Percentiles rank a stretch among this genome's conserved stretches.
Conservation (phyloP, 192 early-diverging fungal genomes). For the Thamnidium elegans region DNA sequence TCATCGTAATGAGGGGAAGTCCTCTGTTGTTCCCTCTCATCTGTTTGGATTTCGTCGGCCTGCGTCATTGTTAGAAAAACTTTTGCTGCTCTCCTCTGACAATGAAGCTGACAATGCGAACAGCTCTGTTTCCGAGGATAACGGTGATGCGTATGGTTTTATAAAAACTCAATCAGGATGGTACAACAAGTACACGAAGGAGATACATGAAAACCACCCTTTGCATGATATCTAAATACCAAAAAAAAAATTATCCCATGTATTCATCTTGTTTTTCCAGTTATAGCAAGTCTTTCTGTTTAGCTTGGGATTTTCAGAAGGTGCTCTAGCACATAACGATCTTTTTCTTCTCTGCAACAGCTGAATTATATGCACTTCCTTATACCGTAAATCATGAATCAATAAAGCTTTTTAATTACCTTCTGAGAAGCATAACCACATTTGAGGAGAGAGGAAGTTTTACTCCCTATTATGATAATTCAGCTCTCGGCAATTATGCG, state of each 20-base stretch:
- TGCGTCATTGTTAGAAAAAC: conserved; percentile 1
- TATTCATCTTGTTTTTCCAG: conserved; percentile 7
- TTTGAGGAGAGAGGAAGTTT: conserved; percentile 10
- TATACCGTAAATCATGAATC: conserved; percentile 9
- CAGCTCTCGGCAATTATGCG: conserved; percentile 5
- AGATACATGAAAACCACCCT: conserved; percentile 3
- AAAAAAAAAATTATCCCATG: conserved; percentile 4
- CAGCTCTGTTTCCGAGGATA: background rate
- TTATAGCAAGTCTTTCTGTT: background rate
- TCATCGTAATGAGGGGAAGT: background rate
- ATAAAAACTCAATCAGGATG: conserved; percentile 1
- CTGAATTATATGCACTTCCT: too few species aligned
- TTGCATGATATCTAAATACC: conserved; percentile 9
- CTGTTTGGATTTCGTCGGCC: background rate
- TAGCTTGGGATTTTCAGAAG: conserved; percentile 8
- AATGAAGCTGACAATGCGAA: conserved; percentile 1
- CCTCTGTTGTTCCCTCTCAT: background rate
- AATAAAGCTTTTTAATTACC: conserved; percentile 10
- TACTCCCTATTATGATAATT: conserved; percentile 4
- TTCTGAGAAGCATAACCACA: conserved; percentile 9
- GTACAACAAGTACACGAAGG: conserved; percentile 3
- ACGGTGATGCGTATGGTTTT: conserved; percentile 2
- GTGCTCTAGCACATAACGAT: conserved; percentile 9
- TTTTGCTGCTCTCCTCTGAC: background rate
- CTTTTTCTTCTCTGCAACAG: conserved; percentile 8